Percentiles rank a stretch among this genome's conserved stretches.
phyloP scores from a whole-genome alignment of 2,329 filamentous ascomycete genomes.

The Akanthomyces uredinophilus region DNA sequence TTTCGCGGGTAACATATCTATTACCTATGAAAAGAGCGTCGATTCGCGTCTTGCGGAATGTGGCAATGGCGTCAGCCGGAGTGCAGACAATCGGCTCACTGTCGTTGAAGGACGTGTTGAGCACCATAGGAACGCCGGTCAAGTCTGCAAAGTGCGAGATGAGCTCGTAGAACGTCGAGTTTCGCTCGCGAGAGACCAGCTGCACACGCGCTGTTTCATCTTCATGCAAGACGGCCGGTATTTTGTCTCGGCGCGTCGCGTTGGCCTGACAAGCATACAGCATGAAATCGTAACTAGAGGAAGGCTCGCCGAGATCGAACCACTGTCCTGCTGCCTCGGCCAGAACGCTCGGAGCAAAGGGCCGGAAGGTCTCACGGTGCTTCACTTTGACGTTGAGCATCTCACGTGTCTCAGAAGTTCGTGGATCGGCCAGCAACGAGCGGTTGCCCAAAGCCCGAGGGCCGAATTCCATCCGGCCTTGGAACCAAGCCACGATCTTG shows the following conservation, averaged over 20 bases:
- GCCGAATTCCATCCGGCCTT: constrained; percentile 8
- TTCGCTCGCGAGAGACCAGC: not conserved
- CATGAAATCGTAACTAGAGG: constrained; percentile 5
- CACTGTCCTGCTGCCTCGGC: not conserved
- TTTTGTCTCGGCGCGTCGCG: not conserved
- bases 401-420: not conserved
- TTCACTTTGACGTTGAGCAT: constrained; percentile 12
- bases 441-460: constrained; percentile 4
- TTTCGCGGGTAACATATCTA: constrained; percentile 1
- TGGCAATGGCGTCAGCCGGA: constrained; percentile 7
- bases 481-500: constrained; percentile 9
- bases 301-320: constrained; percentile 5
- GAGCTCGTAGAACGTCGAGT: not conserved
- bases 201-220: constrained; percentile 8
- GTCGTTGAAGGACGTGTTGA: constrained; percentile 9
- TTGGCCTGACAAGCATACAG: constrained; percentile 2
- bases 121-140: constrained; percentile 5
- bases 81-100: constrained; percentile 7
- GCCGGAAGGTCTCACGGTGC: constrained; percentile 9
- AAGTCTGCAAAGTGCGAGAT: not conserved
- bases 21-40: not conserved
- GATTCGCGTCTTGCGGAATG: constrained; percentile 7
- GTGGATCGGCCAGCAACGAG: constrained; percentile 7
- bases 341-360: constrained; percentile 8
- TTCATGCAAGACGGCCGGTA: constrained; percentile 6